phyloP scores from a whole-genome alignment of 202 grass and related monocot genomes.

The Bolboschoenoplectus hybrid region DNA sequence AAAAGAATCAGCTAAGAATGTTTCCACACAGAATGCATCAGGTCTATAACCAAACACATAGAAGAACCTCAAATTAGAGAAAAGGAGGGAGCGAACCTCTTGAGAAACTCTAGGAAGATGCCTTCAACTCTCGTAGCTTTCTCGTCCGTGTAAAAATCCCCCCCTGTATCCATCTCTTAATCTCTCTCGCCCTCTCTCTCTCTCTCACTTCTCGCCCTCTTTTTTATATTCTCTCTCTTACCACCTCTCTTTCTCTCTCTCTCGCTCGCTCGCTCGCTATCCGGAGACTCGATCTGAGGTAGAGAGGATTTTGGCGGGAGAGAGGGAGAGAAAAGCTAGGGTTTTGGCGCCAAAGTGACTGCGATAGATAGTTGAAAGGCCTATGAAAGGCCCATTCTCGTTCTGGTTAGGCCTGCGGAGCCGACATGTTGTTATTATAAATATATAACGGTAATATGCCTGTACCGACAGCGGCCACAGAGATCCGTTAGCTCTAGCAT shows the following conservation, averaged over 20 bases:
- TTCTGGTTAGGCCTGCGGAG: neutral
- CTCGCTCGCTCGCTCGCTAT: neutral
- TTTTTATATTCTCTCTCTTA: neutral
- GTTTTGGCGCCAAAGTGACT: slow-evolving; percentile 35
- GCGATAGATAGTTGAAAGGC: neutral
- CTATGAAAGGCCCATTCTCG: neutral
- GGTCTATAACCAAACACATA: neutral
- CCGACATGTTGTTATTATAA: neutral
- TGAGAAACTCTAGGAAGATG: slow-evolving; percentile 98
- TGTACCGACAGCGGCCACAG: too few relatives aligned
- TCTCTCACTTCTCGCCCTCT: neutral
- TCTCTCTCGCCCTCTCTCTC: neutral
- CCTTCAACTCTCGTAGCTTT: slow-evolving; percentile 88
- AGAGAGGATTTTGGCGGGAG: slow-evolving; percentile 34
- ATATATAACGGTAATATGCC: too few relatives aligned
- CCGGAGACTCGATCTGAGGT: neutral
- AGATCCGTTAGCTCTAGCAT: too few relatives aligned
- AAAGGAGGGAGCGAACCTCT: slow-evolving; percentile 45
- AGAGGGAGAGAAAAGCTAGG: neutral
- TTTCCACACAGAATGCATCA: neutral
- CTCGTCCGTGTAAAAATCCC: slow-evolving; percentile 91
- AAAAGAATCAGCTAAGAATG: neutral
- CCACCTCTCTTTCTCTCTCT: too few relatives aligned
- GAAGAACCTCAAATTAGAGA: slow-evolving; percentile 28
- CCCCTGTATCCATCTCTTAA: slow-evolving; percentile 71